Evolutionary conservation across 2,329 filamentous ascomycete genomes (phyloP).

Genomic region (Pseudocercospora vitis): DNA sequence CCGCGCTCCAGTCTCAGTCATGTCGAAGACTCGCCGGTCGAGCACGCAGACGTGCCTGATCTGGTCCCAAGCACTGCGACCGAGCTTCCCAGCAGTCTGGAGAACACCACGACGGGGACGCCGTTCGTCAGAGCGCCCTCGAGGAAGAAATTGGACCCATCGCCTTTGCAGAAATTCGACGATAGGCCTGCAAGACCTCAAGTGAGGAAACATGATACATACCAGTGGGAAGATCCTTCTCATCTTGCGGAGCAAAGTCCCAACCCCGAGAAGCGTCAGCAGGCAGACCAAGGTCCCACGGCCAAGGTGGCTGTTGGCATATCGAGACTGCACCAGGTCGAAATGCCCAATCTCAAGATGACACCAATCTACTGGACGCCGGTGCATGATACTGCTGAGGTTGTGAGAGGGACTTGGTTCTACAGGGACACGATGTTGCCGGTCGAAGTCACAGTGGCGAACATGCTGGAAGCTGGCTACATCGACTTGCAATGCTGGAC

Average conservation of each 20-base stretch:
- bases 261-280: constrained; percentile 26
- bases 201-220: constrained; percentile 47
- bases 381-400: constrained; percentile 80
- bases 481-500: constrained; percentile 77
- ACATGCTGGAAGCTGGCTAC: constrained; percentile 90
- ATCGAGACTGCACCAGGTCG: constrained; percentile 85
- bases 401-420: constrained; percentile 91
- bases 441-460: constrained; percentile 79
- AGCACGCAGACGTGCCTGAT: constrained; percentile 15
- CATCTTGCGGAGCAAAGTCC: constrained; percentile 36
- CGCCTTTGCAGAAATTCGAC: constrained; percentile 23
- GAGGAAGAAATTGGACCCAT: constrained; percentile 38
- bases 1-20: constrained; percentile 30
- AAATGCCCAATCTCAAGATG: constrained; percentile 77
- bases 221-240: constrained; percentile 48
- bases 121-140: constrained; percentile 54
- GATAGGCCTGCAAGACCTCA: constrained; percentile 27
- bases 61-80: constrained; percentile 8
- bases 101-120: constrained; percentile 45
- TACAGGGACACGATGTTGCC: constrained; percentile 94
- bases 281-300: constrained; percentile 39
- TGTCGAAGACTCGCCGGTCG: constrained; percentile 23
- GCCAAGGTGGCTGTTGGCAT: constrained; percentile 78
- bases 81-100: constrained; percentile 16
- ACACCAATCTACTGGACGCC: constrained; percentile 98